These are phyloP conservation scores for Venturiaceae sp. DNA, from an alignment of 2,329 filamentous ascomycete genomes.

Conservation along the genomic window DNA sequence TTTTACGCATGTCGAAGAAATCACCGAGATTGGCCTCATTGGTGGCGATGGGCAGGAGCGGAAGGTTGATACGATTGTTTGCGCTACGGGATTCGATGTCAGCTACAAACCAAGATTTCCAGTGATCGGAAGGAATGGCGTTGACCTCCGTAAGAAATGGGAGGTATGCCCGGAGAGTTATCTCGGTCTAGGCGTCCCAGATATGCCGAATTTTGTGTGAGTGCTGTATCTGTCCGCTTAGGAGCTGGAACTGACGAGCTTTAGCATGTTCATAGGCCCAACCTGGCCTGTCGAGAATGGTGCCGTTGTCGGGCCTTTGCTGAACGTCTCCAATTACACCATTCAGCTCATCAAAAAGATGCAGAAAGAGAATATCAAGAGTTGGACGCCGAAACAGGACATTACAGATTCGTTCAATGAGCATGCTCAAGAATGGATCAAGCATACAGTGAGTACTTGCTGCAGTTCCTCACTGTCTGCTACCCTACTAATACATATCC, in stretches of 20 bases:
- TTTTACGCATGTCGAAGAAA: slow-evolving; percentile 19
- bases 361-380: slow-evolving; percentile 32
- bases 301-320: slow-evolving; percentile 31
- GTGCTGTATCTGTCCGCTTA: slow-evolving; percentile 28
- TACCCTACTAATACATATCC: background rate
- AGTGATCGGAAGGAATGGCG: slow-evolving; percentile 16
- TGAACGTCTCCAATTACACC: slow-evolving; percentile 28
- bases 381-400: slow-evolving; percentile 23
- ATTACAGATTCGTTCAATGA: slow-evolving; percentile 24
- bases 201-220: slow-evolving; percentile 32
- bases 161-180: slow-evolving; percentile 36
- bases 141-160: slow-evolving; percentile 27
- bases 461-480: background rate
- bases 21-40: slow-evolving; percentile 21
- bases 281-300: slow-evolving; percentile 35
- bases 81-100: slow-evolving; percentile 27
- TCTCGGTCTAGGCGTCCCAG: slow-evolving; percentile 30
- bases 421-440: slow-evolving; percentile 37
- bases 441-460: slow-evolving; percentile 24
- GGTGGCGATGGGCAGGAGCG: slow-evolving; percentile 20
- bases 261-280: slow-evolving; percentile 10
- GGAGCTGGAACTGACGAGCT: slow-evolving; percentile 21
- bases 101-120: slow-evolving; percentile 18
- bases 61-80: slow-evolving; percentile 24
- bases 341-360: slow-evolving; percentile 30